Conservation (phyloP, 2,329 filamentous ascomycete genomes). For the Lachnellula suecica region DNA sequence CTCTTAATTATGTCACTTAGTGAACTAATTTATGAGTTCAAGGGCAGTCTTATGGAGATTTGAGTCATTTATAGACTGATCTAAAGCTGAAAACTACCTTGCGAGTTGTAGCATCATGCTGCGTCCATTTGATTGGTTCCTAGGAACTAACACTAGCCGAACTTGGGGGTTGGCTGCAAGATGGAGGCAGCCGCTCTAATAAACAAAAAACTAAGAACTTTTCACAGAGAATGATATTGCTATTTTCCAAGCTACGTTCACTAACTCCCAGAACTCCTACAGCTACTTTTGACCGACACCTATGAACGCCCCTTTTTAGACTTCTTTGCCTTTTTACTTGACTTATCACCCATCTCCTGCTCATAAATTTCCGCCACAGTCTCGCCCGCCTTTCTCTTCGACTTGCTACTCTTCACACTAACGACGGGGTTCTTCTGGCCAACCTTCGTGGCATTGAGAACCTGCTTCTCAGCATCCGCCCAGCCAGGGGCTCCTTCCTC, state of each 20-base stretch:
- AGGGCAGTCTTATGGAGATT: not conserved
- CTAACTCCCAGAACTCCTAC: no score
- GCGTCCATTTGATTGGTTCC: not conserved
- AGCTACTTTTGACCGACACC: no score
- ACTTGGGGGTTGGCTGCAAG: no score
- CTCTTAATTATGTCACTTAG: not conserved
- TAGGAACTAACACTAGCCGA: not conserved
- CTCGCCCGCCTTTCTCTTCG: slow-evolving; percentile 69
- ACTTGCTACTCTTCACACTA: slow-evolving; percentile 76
- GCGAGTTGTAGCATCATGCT: not conserved
- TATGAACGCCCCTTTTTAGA: slow-evolving; percentile 25
- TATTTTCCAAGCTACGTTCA: no score
- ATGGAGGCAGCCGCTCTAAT: no score
- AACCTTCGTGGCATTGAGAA: slow-evolving; percentile 55
- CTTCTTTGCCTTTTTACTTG: slow-evolving; percentile 56
- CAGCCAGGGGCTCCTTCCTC: slow-evolving; percentile 61
- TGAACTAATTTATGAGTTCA: not conserved
- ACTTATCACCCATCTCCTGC: slow-evolving; percentile 53
- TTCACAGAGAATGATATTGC: no score
- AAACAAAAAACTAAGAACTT: no score
- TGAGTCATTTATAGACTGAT: not conserved
- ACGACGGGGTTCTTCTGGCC: slow-evolving; percentile 64
- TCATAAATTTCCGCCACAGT: slow-evolving; percentile 64
- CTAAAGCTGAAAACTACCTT: not conserved
- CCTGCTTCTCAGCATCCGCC: slow-evolving; percentile 74